Percentiles rank a stretch among this genome's conserved stretches.
Evolutionary conservation across 371 early-diverging fungal species (phyloP).

Genomic region (Lichtheimia ornata): DNA sequence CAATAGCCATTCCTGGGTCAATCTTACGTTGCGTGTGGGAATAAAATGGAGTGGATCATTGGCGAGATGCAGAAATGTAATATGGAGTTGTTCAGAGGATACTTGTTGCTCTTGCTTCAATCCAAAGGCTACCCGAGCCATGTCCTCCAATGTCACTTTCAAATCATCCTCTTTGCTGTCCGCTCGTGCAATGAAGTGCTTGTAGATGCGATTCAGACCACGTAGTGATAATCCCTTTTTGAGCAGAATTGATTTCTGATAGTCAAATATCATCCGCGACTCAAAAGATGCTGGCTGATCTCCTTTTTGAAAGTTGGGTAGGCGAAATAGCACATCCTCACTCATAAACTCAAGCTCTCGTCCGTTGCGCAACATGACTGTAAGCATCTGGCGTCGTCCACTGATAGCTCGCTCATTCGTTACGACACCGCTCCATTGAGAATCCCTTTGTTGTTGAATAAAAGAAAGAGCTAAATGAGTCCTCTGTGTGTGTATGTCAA

Average conservation of each 20-base stretch:
- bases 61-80: constrained; percentile 61
- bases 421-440: constrained; percentile 51
- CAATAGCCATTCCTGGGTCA: constrained; percentile 53
- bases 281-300: not conserved
- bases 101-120: not conserved
- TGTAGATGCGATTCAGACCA: constrained; percentile 26
- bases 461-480: not conserved
- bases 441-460: constrained; percentile 28
- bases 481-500: no score
- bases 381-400: constrained; percentile 49
- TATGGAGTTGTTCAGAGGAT: constrained; percentile 44
- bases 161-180: constrained; percentile 16
- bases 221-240: constrained; percentile 9
- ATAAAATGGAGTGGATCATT: constrained; percentile 52
- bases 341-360: constrained; percentile 32
- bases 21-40: constrained; percentile 40
- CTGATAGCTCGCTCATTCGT: constrained; percentile 32
- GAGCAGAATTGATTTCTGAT: constrained; percentile 23
- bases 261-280: constrained; percentile 27
- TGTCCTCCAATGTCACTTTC: constrained; percentile 25
- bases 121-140: constrained; percentile 35
- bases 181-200: constrained; percentile 20
- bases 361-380: constrained; percentile 42
- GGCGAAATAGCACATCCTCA: constrained; percentile 51
- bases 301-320: constrained; percentile 36